phyloP scores from a whole-genome alignment of 441 rosid genomes.

The Metrosideros polymorpha region DNA sequence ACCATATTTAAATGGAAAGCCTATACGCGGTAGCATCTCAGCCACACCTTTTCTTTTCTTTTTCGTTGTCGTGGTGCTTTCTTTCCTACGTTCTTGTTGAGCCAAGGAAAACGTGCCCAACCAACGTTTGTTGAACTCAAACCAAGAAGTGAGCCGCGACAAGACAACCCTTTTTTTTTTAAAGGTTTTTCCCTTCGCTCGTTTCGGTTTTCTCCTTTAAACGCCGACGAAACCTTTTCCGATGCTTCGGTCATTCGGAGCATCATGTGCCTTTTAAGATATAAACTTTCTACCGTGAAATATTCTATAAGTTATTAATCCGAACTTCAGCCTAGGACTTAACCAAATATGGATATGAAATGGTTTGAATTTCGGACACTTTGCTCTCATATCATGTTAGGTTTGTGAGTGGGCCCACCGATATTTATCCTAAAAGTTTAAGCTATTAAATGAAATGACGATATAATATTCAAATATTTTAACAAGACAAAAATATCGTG shows the following conservation, averaged over 20 bases:
- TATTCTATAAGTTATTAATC: neutral
- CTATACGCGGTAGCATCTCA: neutral
- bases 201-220: neutral
- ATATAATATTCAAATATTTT: neutral
- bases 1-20: neutral
- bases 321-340: neutral
- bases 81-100: neutral
- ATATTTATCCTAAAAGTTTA: neutral
- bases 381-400: neutral
- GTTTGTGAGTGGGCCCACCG: accelerated
- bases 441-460: neutral
- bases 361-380: neutral
- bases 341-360: no score
- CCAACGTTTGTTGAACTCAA: neutral
- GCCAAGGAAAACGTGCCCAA: neutral
- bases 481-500: neutral
- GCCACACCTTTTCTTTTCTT: neutral
- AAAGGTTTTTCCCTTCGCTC: neutral
- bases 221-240: neutral
- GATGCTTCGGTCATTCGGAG: neutral
- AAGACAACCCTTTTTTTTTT: neutral
- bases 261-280: neutral
- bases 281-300: neutral
- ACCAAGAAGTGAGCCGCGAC: neutral
- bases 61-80: neutral